Conservation (phyloP, 192 early-diverging fungal genomes). For the Chytriomyces confervae region DNA sequence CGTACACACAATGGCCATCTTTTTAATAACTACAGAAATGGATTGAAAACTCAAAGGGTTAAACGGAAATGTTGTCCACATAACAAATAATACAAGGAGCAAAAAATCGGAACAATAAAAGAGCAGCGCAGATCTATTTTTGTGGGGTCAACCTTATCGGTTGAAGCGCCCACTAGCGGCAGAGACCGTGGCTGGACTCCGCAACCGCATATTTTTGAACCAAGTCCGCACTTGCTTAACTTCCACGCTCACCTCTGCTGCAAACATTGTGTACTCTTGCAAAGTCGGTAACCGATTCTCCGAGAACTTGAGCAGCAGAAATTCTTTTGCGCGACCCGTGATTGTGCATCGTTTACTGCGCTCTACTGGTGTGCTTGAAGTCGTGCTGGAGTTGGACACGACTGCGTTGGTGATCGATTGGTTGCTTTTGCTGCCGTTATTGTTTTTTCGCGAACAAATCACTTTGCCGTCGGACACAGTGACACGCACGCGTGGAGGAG, state of each 20-base stretch:
- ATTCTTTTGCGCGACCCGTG: neutral
- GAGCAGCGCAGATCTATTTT: no score
- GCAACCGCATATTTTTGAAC: neutral
- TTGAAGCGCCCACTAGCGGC: no score
- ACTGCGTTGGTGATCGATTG: neutral
- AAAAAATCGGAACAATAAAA: no score
- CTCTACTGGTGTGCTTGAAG: neutral
- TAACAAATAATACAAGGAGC: no score
- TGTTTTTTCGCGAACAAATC: no score
- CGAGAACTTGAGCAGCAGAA: neutral
- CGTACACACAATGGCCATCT: no score
- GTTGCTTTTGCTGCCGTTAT: neutral
- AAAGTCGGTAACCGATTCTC: neutral
- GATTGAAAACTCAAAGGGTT: no score
- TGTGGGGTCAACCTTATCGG: no score
- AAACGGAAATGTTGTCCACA: no score
- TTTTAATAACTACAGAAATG: no score
- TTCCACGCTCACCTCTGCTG: neutral
- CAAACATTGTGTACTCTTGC: neutral
- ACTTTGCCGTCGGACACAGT: no score
- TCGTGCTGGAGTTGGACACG: neutral
- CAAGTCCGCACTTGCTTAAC: neutral
- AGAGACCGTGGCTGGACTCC: neutral
- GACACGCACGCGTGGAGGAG: no score
- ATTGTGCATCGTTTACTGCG: neutral